phyloP scores from a whole-genome alignment of 2,329 filamentous ascomycete genomes.

The Aspergillus melleus region DNA sequence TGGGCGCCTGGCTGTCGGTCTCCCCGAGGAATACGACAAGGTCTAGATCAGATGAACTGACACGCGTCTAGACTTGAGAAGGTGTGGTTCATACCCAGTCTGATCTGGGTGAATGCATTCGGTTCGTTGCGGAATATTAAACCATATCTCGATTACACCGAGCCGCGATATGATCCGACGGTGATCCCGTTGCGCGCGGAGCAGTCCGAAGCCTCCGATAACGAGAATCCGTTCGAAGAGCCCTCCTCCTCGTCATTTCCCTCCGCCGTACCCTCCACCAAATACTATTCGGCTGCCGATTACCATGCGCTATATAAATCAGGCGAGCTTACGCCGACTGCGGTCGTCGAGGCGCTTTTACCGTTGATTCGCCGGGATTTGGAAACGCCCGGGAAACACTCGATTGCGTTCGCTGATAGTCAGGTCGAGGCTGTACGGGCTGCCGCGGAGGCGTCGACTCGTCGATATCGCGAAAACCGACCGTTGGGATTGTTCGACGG shows the following conservation, averaged over 20 bases:
- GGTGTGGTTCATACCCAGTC: slow-evolving; percentile 55
- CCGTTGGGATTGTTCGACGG: slow-evolving; percentile 70
- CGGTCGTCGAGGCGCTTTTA: slow-evolving; percentile 66
- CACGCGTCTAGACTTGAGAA: slow-evolving; percentile 48
- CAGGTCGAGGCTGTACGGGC: slow-evolving; percentile 59
- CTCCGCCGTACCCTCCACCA: slow-evolving; percentile 32
- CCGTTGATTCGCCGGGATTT: slow-evolving; percentile 62
- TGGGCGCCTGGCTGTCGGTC: slow-evolving; percentile 11
- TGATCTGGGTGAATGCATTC: slow-evolving; percentile 68
- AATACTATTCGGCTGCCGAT: slow-evolving; percentile 64
- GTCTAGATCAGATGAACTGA: background rate
- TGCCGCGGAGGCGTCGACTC: slow-evolving; percentile 67
- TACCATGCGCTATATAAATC: slow-evolving; percentile 70
- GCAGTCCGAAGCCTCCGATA: background rate
- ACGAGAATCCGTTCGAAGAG: background rate
- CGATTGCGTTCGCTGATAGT: slow-evolving; percentile 64
- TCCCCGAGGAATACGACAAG: background rate
- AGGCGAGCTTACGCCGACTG: slow-evolving; percentile 64
- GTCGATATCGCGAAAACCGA: slow-evolving; percentile 63
- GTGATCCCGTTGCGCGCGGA: slow-evolving; percentile 30
- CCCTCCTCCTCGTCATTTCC: background rate
- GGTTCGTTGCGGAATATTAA: slow-evolving; percentile 49
- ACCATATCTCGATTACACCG: slow-evolving; percentile 50
- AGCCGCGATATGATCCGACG: slow-evolving; percentile 51
- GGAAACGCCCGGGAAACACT: slow-evolving; percentile 56